Base-by-base conservation (phyloP, 495 filamentous ascomycete genomes). In the Letharia lupina region DNA sequence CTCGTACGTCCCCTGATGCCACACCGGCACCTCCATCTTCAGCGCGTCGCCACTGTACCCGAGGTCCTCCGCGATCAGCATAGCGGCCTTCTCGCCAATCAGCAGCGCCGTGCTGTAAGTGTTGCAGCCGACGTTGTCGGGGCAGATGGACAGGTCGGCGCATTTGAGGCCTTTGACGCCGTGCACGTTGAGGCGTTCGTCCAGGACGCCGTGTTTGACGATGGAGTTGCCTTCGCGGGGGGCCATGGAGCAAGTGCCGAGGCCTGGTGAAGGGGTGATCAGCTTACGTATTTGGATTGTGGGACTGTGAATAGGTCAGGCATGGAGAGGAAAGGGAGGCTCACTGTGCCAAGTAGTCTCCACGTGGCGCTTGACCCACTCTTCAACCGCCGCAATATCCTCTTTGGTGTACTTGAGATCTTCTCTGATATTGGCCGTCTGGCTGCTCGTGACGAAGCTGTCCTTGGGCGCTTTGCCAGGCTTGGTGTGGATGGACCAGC, bases 121-220 rank as follows among this genome's bases (percentile, higher is more conserved):
- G 74, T 91, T 91, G 79, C 87, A 90, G 41, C 89, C 88, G 33
- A 93, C 87, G 67, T 94, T 94, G 73, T 91, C 89, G 2, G 90
- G 89, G 72, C 87, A 91, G 74, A 93, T 91, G 35, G 83, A 87
- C 60, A 93, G 77, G 76, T 93, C 90, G 18, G 89, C 88, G 52
- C 91, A 88, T 80, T 93, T 93, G 60, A 94, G 83, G 20, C 87
- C 86, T 77, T 90, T 82, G 41, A 91, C 88, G 63, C 89, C 90
- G 70, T 92, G 85, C 50, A 93, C 89, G 69, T 91, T 93, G 62
- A 93, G 80, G 41, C 88, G 83, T 70, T 89, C 87, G 72, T 94
- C 89, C 4, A 94, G 74, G 4, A 93, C 90, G 50, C 89, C 89
- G 70, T 91, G 87, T 71, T 88, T 89, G 70, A 90, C 89, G 68